Evolutionary conservation across 2,329 filamentous ascomycete species (phyloP).

Genomic region (Aureobasidium namibiae): DNA sequence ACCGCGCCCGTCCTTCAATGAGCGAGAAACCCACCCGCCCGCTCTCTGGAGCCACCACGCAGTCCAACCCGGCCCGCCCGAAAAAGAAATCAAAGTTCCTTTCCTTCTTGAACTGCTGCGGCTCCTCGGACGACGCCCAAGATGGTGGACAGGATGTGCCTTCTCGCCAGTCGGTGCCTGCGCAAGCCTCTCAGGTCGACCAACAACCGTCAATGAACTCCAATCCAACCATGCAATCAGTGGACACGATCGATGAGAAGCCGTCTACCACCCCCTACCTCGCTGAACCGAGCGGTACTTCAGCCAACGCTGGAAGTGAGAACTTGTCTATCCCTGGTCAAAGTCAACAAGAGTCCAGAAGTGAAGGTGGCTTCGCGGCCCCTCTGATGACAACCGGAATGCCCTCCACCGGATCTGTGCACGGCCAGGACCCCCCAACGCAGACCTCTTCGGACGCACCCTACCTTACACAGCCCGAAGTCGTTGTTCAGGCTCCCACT

Average conservation of each 20-base stretch:
- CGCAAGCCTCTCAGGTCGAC: slow-evolving; percentile 27
- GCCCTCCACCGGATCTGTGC: slow-evolving; percentile 1
- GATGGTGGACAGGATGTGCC: slow-evolving; percentile 48
- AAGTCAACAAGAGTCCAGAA: neutral
- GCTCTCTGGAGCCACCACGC: slow-evolving; percentile 25
- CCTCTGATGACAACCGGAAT: slow-evolving; percentile 12
- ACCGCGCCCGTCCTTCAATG: slow-evolving; percentile 26
- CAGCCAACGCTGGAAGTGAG: slow-evolving; percentile 15
- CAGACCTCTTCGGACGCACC: slow-evolving; percentile 15
- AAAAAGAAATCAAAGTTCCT: slow-evolving; percentile 37
- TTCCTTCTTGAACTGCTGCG: slow-evolving; percentile 58
- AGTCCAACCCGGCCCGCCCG: slow-evolving; percentile 21
- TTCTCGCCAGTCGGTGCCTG: slow-evolving; percentile 32
- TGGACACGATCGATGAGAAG: slow-evolving; percentile 40
- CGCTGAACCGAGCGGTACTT: slow-evolving; percentile 11
- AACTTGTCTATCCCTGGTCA: slow-evolving; percentile 11
- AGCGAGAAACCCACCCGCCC: slow-evolving; percentile 33
- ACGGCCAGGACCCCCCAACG: neutral
- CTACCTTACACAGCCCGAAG: slow-evolving; percentile 23
- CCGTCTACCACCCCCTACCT: slow-evolving; percentile 13
- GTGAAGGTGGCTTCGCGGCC: neutral
- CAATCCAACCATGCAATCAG: slow-evolving; percentile 45
- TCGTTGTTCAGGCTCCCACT: slow-evolving; percentile 39
- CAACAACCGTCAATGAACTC: slow-evolving; percentile 45
- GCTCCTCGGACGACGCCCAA: slow-evolving; percentile 52